These are phyloP conservation scores for Penicillium coffeae DNA, from an alignment of 495 filamentous ascomycete species.

Conservation along the genomic window DNA sequence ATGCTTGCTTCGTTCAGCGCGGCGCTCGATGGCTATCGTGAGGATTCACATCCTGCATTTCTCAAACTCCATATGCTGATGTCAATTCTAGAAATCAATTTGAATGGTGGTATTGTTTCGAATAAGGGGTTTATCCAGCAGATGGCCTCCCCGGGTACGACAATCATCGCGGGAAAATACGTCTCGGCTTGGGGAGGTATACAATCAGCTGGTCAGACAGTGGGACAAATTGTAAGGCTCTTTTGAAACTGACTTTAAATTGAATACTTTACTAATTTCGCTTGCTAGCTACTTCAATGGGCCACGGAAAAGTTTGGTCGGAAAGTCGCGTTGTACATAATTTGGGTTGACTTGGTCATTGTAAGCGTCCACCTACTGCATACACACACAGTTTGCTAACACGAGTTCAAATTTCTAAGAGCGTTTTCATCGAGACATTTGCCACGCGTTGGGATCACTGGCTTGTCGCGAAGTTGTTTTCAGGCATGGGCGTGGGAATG, in stretches of 20 bases:
- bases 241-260: background rate
- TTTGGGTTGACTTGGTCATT: constrained; percentile 27
- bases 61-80: background rate
- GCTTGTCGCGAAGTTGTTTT: constrained; percentile 40
- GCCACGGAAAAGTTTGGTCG: constrained; percentile 29
- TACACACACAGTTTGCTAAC: background rate
- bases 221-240: constrained; percentile 29
- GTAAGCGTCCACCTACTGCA: background rate
- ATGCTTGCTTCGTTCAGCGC: constrained; percentile 39
- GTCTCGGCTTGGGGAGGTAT: constrained; percentile 40
- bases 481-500: constrained; percentile 40
- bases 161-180: constrained; percentile 31
- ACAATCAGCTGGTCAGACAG: constrained; percentile 35
- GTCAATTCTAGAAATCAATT: constrained; percentile 31
- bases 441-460: constrained; percentile 35
- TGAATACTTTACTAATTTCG: background rate
- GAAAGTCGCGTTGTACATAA: constrained; percentile 28
- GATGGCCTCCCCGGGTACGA: constrained; percentile 25
- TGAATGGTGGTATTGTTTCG: constrained; percentile 38
- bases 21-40: constrained; percentile 40
- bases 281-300: constrained; percentile 28
- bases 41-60: no score
- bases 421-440: constrained; percentile 36
- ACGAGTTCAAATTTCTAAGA: constrained; percentile 12
- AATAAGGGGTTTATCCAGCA: constrained; percentile 40